phyloP scores from a whole-genome alignment of 495 filamentous ascomycete species.

The Aspergillus biplanus region DNA sequence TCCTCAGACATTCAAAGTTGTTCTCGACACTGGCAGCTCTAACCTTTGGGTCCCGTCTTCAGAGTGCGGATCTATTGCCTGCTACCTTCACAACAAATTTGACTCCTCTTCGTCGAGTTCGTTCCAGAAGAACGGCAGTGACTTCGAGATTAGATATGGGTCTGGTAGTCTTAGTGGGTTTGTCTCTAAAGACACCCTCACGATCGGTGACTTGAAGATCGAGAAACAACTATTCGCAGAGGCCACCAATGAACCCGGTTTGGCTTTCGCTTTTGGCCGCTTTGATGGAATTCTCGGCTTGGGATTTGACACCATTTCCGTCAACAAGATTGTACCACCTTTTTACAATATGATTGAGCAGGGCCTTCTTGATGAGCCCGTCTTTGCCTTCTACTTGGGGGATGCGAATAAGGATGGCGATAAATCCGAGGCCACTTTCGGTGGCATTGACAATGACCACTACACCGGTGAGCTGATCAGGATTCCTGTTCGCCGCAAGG shows the following conservation, averaged over 20 bases:
- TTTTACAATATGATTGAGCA: conserved; percentile 97
- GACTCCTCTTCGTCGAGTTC: conserved; percentile 87
- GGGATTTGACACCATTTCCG: conserved; percentile 92
- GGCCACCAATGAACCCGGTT: conserved; percentile 89
- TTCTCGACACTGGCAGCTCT: conserved; percentile 97
- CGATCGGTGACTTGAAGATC: conserved; percentile 86
- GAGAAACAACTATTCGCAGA: conserved; percentile 93
- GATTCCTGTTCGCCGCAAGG: conserved; percentile 94
- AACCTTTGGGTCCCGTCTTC: conserved; percentile 97
- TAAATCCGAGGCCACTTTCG: conserved; percentile 87
- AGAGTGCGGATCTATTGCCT: conserved; percentile 93
- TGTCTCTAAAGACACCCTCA: conserved; percentile 81
- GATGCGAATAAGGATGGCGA: conserved; percentile 72
- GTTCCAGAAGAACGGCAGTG: conserved; percentile 90
- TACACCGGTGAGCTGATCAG: conserved; percentile 89
- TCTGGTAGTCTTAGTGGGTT: conserved; percentile 95
- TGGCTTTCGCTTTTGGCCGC: conserved; percentile 96
- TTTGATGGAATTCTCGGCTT: conserved; percentile 98
- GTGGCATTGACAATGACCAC: conserved; percentile 84
- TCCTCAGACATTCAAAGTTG: conserved; percentile 95
- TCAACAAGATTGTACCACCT: conserved; percentile 91
- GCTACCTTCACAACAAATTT: conserved; percentile 96
- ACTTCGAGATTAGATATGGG: conserved; percentile 94
- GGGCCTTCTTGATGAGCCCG: conserved; percentile 83
- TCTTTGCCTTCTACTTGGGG: conserved; percentile 96